Base-by-base conservation (phyloP, 805 yeast genomes). In the Candida odintsovae region DNA sequence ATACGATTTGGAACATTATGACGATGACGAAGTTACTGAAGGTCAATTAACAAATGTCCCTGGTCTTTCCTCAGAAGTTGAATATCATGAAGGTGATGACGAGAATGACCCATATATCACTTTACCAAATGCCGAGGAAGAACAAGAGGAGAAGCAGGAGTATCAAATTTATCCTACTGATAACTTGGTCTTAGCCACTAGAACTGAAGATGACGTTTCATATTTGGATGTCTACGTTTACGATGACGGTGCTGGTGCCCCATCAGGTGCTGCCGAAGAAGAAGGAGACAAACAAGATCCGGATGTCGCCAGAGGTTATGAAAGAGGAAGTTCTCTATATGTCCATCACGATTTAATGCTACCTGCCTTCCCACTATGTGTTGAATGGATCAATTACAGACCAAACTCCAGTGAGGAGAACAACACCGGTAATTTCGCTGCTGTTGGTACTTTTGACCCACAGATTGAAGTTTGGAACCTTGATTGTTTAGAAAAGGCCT, bases 331-430 rank as follows among this genome's bases (percentile, higher is more conserved):
- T 45, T 79, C 83, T 35, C 69, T 94, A 52, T 94, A 94, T 61
- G 94, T 92, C 43, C 99, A 94, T 63, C 99, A 94, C 66, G 99
- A 94, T 65, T 69, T 92, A 56, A 89, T 94, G 97, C 75, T 94
- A 50, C 99, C 99, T 1, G 86, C 97, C 2, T 92, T 94, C 76
- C 99, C 99, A 38, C 75, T 94, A 50, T 89, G 97, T 64, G 90
- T 90, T 29, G 99, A 94, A 67, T 92, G 98, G 98, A 65, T 94
- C 52, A 86, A 88, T 65, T 86, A 76, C 64, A 75, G 72, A 50
- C 92, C 95, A 28, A 47, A 46, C 18, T 31, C 48, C 18, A 56
- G 66, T 13, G 70, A 71, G 31, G 70, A 70, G 38, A 68, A 67
- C 20, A 76, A 79, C 50, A 68, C 81, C 26, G 97, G 95, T 11